A percentile compares a stretch with the other conserved stretches of the same genome.
phyloP scores from a whole-genome alignment of 2,329 filamentous ascomycete genomes.

The Hansfordia pulvinata region DNA sequence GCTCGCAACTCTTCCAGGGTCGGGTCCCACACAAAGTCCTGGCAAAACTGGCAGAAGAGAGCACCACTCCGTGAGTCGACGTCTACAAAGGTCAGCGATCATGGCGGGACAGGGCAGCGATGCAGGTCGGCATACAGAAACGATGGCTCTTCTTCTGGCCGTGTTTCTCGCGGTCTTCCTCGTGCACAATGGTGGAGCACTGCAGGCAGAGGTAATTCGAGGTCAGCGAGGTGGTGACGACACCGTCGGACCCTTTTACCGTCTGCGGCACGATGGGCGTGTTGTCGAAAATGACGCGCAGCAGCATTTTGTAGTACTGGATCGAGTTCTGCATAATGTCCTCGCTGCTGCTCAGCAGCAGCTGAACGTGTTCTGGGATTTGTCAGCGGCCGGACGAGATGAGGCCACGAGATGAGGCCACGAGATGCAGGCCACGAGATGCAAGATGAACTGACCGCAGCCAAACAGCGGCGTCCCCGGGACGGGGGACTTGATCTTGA shows the following conservation, averaged over 20 bases:
- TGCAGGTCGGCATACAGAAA: slow-evolving; percentile 45
- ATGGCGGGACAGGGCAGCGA: neutral
- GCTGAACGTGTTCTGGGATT: slow-evolving; percentile 62
- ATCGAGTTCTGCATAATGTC: slow-evolving; percentile 56
- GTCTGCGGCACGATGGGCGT: slow-evolving; percentile 53
- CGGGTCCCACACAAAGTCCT: slow-evolving; percentile 73
- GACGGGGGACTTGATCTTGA: slow-evolving; percentile 44
- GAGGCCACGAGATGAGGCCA: slow-evolving; percentile 3
- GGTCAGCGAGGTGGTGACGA: slow-evolving; percentile 45
- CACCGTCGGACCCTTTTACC: slow-evolving; percentile 41
- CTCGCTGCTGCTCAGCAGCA: slow-evolving; percentile 46
- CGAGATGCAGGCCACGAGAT: neutral
- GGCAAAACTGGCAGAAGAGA: slow-evolving; percentile 69
- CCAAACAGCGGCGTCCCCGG: slow-evolving; percentile 48
- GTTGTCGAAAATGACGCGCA: slow-evolving; percentile 57
- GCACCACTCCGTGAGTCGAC: slow-evolving; percentile 65
- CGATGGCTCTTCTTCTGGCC: slow-evolving; percentile 56
- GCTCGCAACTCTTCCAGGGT: slow-evolving; percentile 64
- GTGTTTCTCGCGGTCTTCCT: slow-evolving; percentile 53
- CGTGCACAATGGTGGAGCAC: slow-evolving; percentile 55
- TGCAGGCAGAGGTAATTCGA: slow-evolving; percentile 62
- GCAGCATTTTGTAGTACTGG: slow-evolving; percentile 57
- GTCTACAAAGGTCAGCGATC: slow-evolving; percentile 30
- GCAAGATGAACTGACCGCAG: slow-evolving; percentile 35
- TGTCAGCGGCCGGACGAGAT: slow-evolving; percentile 14